A percentile compares a stretch with the other conserved stretches of the same genome.
These are phyloP conservation scores for Cornus florida DNA, from an alignment of 148 eudicot genomes.

Conservation along the genomic window DNA sequence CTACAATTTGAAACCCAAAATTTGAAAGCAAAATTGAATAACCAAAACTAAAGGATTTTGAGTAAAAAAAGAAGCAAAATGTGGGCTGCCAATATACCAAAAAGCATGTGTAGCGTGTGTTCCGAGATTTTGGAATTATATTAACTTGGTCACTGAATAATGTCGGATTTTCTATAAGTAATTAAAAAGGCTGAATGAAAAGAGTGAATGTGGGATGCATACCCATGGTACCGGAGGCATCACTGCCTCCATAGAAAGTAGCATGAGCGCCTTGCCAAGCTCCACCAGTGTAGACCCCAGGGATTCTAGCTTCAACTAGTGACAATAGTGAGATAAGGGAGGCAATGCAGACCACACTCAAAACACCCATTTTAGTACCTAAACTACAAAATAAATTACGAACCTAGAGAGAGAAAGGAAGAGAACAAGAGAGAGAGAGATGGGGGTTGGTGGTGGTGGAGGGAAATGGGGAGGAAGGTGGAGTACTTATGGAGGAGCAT, in stretches of 20 bases:
- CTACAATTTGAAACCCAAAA: too few relatives aligned
- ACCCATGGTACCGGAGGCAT: slow-evolving; percentile 81
- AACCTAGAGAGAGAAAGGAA: neutral
- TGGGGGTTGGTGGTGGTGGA: slow-evolving; percentile 13
- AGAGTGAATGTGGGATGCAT: neutral
- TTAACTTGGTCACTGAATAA: too few relatives aligned
- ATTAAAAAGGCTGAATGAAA: too few relatives aligned
- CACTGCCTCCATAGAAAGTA: slow-evolving; percentile 68
- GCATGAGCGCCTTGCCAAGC: slow-evolving; percentile 63
- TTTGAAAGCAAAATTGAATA: neutral
- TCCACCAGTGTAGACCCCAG: slow-evolving; percentile 51
- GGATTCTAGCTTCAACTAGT: slow-evolving; percentile 37
- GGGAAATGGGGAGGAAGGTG: slow-evolving; percentile 35
- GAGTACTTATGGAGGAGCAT: slow-evolving; percentile 42
- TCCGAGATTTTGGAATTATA: too few relatives aligned
- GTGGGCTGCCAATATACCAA: too few relatives aligned
- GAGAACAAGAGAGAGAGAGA: neutral
- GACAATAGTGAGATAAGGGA: slow-evolving; percentile 20
- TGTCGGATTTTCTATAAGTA: too few relatives aligned
- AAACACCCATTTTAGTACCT: slow-evolving; percentile 5
- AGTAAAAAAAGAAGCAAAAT: too few relatives aligned
- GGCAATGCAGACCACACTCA: slow-evolving; percentile 12
- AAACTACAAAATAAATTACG: neutral
- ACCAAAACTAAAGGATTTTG: too few relatives aligned
- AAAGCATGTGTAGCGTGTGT: too few relatives aligned